Evolutionary conservation across 495 filamentous ascomycete species (phyloP).

Genomic region (Penicillium robsamsonii): DNA sequence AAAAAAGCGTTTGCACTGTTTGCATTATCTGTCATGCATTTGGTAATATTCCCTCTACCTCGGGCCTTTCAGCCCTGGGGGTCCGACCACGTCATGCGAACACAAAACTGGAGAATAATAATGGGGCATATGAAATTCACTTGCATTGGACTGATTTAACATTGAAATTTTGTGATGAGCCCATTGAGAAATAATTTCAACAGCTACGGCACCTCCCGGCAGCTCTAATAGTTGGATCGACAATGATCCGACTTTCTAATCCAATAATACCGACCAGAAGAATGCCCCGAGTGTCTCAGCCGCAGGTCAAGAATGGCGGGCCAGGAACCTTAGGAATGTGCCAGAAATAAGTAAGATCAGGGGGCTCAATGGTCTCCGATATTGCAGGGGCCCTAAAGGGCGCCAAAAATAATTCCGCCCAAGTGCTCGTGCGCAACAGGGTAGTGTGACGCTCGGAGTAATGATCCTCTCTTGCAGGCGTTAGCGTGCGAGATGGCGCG

Average conservation of each 20-base stretch:
- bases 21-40: not conserved
- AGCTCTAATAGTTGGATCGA: not conserved
- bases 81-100: constrained; percentile 9
- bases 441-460: constrained; percentile 20
- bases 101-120: not conserved
- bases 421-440: constrained; percentile 6
- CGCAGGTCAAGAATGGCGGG: constrained; percentile 13
- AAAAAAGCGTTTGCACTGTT: constrained; percentile 6
- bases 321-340: constrained; percentile 18
- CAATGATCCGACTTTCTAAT: not conserved
- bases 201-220: not conserved
- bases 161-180: not conserved
- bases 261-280: not conserved
- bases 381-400: not conserved
- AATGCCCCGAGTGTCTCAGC: constrained; percentile 1
- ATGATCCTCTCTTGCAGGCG: constrained; percentile 23
- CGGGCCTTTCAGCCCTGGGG: constrained; percentile 4
- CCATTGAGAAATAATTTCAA: not conserved
- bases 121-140: not conserved
- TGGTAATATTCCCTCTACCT: not conserved
- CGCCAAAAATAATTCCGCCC: constrained; percentile 10
- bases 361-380: not conserved
- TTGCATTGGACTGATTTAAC: not conserved
- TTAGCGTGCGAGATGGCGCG: constrained; percentile 24
- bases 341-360: constrained; percentile 14